Conservation (phyloP, 163 green algal species). For the Prototheca cutis region DNA sequence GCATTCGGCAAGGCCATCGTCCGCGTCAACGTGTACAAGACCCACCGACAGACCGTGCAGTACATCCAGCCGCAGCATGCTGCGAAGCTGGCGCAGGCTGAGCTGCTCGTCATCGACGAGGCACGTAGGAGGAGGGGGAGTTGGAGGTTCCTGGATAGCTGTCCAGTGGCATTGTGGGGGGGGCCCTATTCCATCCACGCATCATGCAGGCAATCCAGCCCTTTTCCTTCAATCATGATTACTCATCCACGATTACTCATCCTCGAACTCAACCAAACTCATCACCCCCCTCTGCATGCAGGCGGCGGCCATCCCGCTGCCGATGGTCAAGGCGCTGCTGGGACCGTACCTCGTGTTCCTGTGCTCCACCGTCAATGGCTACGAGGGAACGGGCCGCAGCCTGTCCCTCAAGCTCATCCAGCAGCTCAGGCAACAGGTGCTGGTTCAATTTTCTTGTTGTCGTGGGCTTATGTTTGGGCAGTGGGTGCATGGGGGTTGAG, state of each 20-base stretch:
- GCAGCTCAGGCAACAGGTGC: constrained; percentile 56
- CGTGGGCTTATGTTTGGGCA: too few relatives aligned
- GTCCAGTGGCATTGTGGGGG: too few relatives aligned
- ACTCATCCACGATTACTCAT: too few relatives aligned
- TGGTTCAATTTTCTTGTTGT: too few relatives aligned
- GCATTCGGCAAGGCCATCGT: constrained; percentile 82
- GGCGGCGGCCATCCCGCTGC: constrained; percentile 76
- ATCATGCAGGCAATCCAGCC: too few relatives aligned
- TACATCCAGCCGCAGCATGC: constrained; percentile 93
- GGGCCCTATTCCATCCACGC: too few relatives aligned
- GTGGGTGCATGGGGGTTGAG: too few relatives aligned
- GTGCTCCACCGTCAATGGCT: constrained; percentile 92
- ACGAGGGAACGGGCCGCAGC: constrained; percentile 80
- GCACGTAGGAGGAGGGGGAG: too few relatives aligned
- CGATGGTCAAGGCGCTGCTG: constrained; percentile 74
- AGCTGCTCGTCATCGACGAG: constrained; percentile 97
- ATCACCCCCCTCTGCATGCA: too few relatives aligned
- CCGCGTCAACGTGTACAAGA: constrained; percentile 83
- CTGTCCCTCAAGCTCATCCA: constrained; percentile 92
- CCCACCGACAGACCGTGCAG: constrained; percentile 79
- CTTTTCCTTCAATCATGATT: too few relatives aligned
- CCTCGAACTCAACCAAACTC: too few relatives aligned
- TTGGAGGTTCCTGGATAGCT: too few relatives aligned
- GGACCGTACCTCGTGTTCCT: constrained; percentile 98
- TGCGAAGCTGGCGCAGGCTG: constrained; percentile 68